Conservation (phyloP, 192 early-diverging fungal genomes). For the Coemansia sp. region DNA sequence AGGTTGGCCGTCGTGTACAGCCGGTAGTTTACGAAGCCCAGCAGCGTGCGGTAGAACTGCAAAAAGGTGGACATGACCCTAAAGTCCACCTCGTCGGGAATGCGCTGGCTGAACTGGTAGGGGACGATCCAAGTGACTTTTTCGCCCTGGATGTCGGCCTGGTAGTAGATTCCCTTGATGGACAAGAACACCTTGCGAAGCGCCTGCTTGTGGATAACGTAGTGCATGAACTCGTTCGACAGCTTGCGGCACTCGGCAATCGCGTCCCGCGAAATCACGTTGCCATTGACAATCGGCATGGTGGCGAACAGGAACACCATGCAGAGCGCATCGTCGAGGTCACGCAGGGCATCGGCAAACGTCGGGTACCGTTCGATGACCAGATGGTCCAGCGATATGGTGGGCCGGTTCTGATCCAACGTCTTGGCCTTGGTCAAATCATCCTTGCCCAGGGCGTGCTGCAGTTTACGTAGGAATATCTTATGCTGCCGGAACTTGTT, state of each 20-base stretch:
- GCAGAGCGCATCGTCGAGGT: constrained; percentile 96
- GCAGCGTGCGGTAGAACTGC: constrained; percentile 89
- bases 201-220: constrained; percentile 72
- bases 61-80: constrained; percentile 96
- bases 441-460: constrained; percentile 78
- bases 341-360: constrained; percentile 88
- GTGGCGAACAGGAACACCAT: constrained; percentile 93
- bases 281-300: constrained; percentile 68
- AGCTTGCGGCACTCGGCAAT: constrained; percentile 78
- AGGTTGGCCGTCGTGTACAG: constrained; percentile 86
- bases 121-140: constrained; percentile 94
- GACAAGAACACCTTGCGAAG: constrained; percentile 91
- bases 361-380: constrained; percentile 95
- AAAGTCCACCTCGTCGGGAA: constrained; percentile 93
- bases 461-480: constrained; percentile 81
- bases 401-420: constrained; percentile 74
- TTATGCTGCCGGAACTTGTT: constrained; percentile 92
- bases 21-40: constrained; percentile 94
- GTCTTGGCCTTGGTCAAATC: constrained; percentile 74
- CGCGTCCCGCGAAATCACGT: constrained; percentile 23
- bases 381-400: constrained; percentile 89
- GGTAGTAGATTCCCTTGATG: constrained; percentile 99
- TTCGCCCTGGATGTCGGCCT: constrained; percentile 95
- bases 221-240: constrained; percentile 92
- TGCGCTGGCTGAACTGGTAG: constrained; percentile 86